A percentile compares a stretch with the other conserved stretches of the same genome.
Evolutionary conservation across 2,329 filamentous ascomycete species (phyloP).

Genomic region (Penicillium freii): DNA sequence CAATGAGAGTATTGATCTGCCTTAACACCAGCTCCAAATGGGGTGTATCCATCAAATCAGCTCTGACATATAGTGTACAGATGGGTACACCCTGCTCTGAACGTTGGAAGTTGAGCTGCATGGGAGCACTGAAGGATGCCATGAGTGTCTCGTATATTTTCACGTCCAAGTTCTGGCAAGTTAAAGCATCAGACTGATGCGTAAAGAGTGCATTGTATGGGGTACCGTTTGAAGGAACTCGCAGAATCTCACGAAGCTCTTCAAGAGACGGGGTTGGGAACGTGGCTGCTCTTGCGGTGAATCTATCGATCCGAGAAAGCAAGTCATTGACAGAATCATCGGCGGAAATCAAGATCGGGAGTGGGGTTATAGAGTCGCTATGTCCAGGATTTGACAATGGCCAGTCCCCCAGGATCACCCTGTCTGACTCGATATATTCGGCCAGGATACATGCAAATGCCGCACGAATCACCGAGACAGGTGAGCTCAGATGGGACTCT

Average conservation of each 20-base stretch:
- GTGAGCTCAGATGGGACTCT: not conserved
- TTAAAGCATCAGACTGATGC: not conserved
- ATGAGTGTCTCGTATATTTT: not conserved
- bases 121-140: not conserved
- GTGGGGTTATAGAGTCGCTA: not conserved
- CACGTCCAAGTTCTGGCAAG: not conserved
- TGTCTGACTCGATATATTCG: conserved; percentile 12
- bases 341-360: not conserved
- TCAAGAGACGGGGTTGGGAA: not conserved
- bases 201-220: not conserved
- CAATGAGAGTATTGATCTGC: not conserved
- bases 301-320: not conserved
- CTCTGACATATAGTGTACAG: not conserved
- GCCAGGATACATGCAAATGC: conserved; percentile 13
- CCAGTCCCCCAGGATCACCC: conserved; percentile 1
- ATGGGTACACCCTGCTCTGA: not conserved
- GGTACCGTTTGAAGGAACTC: not conserved
- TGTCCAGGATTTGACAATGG: not conserved
- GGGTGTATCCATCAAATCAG: not conserved
- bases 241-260: not conserved
- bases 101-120: not conserved
- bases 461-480: not conserved
- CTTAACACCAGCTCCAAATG: not conserved
- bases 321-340: not conserved
- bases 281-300: not conserved